These are phyloP conservation scores for Colletotrichum scovillei DNA, from an alignment of 2,329 filamentous ascomycete species.

Conservation along the genomic window DNA sequence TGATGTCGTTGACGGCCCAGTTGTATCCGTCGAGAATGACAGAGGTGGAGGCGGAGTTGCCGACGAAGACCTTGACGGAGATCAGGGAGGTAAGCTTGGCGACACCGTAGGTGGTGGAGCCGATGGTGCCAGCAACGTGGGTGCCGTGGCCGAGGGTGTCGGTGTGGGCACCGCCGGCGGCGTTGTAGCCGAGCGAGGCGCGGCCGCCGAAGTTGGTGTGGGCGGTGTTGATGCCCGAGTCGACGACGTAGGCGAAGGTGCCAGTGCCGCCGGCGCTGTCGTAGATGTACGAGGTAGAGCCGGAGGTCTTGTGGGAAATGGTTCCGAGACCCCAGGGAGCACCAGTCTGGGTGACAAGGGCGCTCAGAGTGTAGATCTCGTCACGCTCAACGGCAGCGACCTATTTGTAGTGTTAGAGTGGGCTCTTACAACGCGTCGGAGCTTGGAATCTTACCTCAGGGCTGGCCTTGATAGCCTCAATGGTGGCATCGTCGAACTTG, in stretches of 20 bases:
- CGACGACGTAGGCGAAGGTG: slow-evolving; percentile 64
- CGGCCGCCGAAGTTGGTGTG: slow-evolving; percentile 60
- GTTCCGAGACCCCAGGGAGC: slow-evolving; percentile 58
- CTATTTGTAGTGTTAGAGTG: slow-evolving; percentile 38
- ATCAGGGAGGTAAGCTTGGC: slow-evolving; percentile 55
- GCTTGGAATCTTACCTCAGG: slow-evolving; percentile 49
- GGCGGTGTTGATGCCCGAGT: slow-evolving; percentile 62
- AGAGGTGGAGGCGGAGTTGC: slow-evolving; percentile 43
- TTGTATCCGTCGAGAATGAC: slow-evolving; percentile 49
- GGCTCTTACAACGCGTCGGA: accelerated
- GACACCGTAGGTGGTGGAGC: slow-evolving; percentile 56
- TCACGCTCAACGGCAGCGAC: slow-evolving; percentile 48
- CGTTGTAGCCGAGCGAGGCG: slow-evolving; percentile 52
- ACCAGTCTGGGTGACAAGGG: slow-evolving; percentile 45
- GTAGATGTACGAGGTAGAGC: slow-evolving; percentile 52
- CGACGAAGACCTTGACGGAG: slow-evolving; percentile 58
- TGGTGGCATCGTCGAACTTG: slow-evolving; percentile 53
- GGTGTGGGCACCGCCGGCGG: slow-evolving; percentile 46
- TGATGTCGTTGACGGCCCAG: slow-evolving; percentile 58
- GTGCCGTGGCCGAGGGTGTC: slow-evolving; percentile 59
- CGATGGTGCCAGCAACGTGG: slow-evolving; percentile 59
- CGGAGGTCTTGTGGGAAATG: slow-evolving; percentile 54
- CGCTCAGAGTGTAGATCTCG: slow-evolving; percentile 40
- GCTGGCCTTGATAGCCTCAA: slow-evolving; percentile 52
- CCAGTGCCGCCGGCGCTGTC: slow-evolving; percentile 52